Base-by-base conservation (phyloP, 768 basidiomycete genomes). In the Mycena leptocephala region DNA sequence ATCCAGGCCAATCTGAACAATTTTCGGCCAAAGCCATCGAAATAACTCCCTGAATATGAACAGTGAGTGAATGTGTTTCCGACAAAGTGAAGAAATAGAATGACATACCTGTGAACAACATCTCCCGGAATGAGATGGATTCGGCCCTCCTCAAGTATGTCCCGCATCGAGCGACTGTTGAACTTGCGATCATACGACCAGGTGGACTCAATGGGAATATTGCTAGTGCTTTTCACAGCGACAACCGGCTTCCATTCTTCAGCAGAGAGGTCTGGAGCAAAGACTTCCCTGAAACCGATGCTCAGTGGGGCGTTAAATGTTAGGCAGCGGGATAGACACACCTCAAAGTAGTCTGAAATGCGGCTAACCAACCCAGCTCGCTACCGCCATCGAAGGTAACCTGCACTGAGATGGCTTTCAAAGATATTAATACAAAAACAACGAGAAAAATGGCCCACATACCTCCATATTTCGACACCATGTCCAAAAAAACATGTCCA, bases 1-100 rank as follows among this genome's bases (percentile, higher is more conserved):
- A 48, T 73, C 53, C 1, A 70, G 71, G 22, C 56, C 35, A 24
- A 46, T 39, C 39, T 74, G 65, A 8, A 74, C 61, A 58, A 74
- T 74, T 24, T 73, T 58, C 3, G 72, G 39, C 76, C 72, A 77
- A 30, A 77, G 55, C 76, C 72, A 46, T 46, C 18, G 22, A 46
- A 20, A 46, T 1, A 46, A 20, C 8, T 46, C 22, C 4, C 18
- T 46, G 43, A 22, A 22, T n/a, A 16, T 8, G 20, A 46, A 63
- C 35, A 48, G 11, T 33, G n/a, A n/a, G n/a, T n/a, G n/a, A n/a
- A n/a, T n/a, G n/a, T n/a, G n/a, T n/a, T n/a, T n/a, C n/a, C n/a
- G n/a, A n/a, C n/a, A n/a, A n/a, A n/a, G n/a, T n/a, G n/a, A n/a
- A n/a, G n/a, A n/a, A n/a, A n/a, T n/a, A n/a, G n/a, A n/a, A n/a